Conservation (phyloP, 352 stramenopile species). For the Globisporangium spinosum region DNA sequence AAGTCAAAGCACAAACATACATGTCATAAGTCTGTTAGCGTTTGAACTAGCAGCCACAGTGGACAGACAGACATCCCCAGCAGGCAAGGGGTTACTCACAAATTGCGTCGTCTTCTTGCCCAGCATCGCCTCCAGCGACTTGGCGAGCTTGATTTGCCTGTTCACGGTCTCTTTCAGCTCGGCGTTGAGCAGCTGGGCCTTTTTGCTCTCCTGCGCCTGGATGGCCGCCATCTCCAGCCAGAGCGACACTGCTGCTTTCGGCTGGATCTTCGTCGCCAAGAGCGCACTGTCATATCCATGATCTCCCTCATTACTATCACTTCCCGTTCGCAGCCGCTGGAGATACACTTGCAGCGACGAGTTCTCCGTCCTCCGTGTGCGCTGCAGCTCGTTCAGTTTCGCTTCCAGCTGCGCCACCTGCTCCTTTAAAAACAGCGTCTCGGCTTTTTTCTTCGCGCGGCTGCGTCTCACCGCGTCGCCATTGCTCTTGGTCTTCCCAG, state of each 20-base stretch:
- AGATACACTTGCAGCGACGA: constrained; percentile 6
- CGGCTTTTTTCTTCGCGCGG: constrained; percentile 12
- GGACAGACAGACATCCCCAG: no score
- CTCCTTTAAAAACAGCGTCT: neutral
- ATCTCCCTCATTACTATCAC: no score
- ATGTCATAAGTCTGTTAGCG: no score
- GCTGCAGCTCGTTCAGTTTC: neutral
- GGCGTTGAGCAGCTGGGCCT: no score
- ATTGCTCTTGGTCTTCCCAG: neutral
- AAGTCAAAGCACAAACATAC: neutral
- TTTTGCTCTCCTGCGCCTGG: no score
- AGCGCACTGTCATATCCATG: no score
- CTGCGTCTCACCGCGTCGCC: neutral
- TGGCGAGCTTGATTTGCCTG: no score
- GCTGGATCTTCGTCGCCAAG: neutral
- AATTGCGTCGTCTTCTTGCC: constrained; percentile 21
- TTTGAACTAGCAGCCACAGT: no score
- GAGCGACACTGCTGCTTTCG: no score
- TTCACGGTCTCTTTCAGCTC: no score
- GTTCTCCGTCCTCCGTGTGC: neutral
- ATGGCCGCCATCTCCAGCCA: no score
- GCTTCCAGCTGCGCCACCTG: constrained; percentile 6
- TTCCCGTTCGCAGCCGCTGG: neutral
- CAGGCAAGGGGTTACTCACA: neutral
- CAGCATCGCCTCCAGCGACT: constrained; percentile 5